Evolutionary conservation across 164 flowering plant genomes (phyloP).

Genomic region (Chimonanthus salicifolius): DNA sequence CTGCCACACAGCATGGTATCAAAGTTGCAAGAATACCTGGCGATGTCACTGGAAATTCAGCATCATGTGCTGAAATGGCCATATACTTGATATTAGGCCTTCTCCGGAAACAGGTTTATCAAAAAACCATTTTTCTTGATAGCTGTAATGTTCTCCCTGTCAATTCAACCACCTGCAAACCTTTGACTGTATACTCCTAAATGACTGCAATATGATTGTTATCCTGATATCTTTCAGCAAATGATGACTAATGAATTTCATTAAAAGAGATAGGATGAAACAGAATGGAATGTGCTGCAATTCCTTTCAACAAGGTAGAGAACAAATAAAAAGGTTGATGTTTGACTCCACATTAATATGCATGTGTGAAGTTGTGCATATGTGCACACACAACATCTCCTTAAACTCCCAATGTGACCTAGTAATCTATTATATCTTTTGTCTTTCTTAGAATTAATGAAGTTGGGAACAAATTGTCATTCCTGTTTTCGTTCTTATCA

Average conservation of each 20-base stretch:
- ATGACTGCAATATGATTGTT: not conserved
- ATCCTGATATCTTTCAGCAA: not conserved
- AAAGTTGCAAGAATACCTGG: slow-evolving; percentile 88
- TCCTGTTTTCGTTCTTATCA: too few relatives aligned
- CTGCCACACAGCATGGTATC: slow-evolving; percentile 74
- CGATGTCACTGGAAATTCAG: slow-evolving; percentile 65
- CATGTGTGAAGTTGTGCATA: too few relatives aligned
- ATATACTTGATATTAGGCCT: slow-evolving; percentile 86
- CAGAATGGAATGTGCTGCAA: not conserved
- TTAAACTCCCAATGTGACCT: too few relatives aligned
- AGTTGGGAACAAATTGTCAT: too few relatives aligned
- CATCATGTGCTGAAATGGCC: slow-evolving; percentile 94
- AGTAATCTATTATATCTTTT: too few relatives aligned
- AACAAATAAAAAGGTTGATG: too few relatives aligned
- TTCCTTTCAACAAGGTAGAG: too few relatives aligned
- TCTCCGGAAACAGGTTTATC: slow-evolving; percentile 66
- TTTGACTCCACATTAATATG: too few relatives aligned
- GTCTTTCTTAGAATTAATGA: too few relatives aligned
- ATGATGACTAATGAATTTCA: not conserved
- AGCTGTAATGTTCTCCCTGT: not conserved
- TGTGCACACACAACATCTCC: too few relatives aligned
- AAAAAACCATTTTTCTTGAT: too few relatives aligned
- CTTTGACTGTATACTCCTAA: not conserved
- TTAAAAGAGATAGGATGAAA: not conserved
- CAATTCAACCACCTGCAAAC: not conserved